Conservation (phyloP, 2,329 filamentous ascomycete genomes). For the Colletotrichum sojae region DNA sequence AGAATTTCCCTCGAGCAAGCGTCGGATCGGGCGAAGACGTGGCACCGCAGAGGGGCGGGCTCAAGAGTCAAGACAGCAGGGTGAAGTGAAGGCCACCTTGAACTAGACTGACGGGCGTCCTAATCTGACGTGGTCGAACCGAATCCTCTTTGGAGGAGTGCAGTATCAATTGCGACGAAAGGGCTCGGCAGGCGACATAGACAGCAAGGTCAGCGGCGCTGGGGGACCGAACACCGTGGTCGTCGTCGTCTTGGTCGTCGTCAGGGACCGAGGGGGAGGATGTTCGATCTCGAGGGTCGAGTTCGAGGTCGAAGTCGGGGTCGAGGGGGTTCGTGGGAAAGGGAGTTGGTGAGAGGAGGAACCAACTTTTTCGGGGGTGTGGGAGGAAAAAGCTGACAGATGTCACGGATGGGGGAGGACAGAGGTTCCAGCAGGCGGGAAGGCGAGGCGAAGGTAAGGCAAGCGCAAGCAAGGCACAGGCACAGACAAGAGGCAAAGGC, state of each 20-base stretch:
- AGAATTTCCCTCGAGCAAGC: conserved; percentile 37
- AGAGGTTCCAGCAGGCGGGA: neutral
- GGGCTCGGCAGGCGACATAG: conserved; percentile 36
- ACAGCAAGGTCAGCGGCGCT: conserved; percentile 27
- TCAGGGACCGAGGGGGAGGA: conserved; percentile 17
- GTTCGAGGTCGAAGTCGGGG: conserved; percentile 11
- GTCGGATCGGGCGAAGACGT: conserved; percentile 24
- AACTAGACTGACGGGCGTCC: neutral
- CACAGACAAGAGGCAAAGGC: conserved; percentile 12
- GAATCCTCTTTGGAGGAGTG: neutral
- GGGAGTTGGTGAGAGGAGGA: conserved; percentile 20
- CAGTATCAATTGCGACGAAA: conserved; percentile 25
- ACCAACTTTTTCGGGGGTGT: conserved; percentile 35
- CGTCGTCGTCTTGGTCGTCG: conserved; percentile 9
- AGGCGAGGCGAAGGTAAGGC: neutral
- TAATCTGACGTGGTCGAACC: conserved; percentile 23
- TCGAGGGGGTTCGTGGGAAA: conserved; percentile 28
- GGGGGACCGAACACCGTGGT: conserved; percentile 16
- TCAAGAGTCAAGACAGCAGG: too few species aligned
- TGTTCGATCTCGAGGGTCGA: conserved; percentile 23
- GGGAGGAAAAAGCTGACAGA: conserved; percentile 39
- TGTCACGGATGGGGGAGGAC: conserved; percentile 31
- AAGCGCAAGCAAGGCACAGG: neutral
- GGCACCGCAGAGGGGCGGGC: conserved; percentile 27
- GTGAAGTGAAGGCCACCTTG: too few species aligned